Evolutionary conservation across 352 stramenopile species (phyloP), one percentile per base, ranked within the genome.

Genomic region (Phytophthora pini): DNA sequence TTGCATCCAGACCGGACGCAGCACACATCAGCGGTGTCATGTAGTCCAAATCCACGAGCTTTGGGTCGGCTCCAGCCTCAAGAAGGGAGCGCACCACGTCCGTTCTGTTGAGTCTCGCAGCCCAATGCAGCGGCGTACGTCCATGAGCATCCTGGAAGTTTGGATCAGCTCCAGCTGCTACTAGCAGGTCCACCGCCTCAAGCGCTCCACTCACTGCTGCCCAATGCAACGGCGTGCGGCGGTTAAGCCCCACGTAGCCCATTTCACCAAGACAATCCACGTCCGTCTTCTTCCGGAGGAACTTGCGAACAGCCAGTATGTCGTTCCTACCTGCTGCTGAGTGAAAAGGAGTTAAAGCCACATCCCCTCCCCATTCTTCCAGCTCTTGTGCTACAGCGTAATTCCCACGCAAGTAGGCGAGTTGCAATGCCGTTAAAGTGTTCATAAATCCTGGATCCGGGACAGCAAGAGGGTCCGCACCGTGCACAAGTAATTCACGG

Each of bases 381-480:
- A 95, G 70, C 46, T 89, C 85, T 36, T 89, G 81, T 0, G 81
- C 86, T 0, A 95, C 83, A 0, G 86, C 84, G 39, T 86, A 92
- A 63, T 94, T 93, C 7, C 82, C 76, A 38, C 87, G 79, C 27
- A 95, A 36, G 55, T 95, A 95, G 20, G 87, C 84, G 3, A 93
- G 64, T 36, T 95, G 84, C 20, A 95, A 72, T 3, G 77, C 87
- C 4, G 87, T 93, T 3, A 95, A 43, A 11, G 87, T 95, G 70
- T 95, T 93, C 78, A 90, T 87, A 64, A 81, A 82, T 11, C 87
- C 87, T n/a, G 87, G 82, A 24, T 94, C 84, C 0, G 87, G 87
- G 24, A 93, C 77, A 10, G 69, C 74, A 2, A 94, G 46, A 12
- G 85, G 77, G 40, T 95, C 77, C 6, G 84, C 87, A 54, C 84